These are phyloP conservation scores for Zygoascus sp. DNA, from an alignment of 1,139 yeast species.

Conservation along the genomic window DNA sequence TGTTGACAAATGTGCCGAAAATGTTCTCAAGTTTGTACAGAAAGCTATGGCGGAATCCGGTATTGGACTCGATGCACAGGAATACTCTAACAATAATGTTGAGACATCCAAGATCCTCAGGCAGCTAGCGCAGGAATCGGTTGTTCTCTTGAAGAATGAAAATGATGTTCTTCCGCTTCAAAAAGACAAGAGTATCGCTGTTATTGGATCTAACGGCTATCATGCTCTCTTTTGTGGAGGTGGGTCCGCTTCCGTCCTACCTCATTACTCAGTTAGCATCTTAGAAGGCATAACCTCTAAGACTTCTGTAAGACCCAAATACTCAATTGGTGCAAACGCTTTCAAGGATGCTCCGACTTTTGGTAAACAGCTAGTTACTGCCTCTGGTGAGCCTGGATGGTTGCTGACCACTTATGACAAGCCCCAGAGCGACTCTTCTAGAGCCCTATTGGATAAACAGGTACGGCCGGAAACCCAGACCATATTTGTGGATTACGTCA, in stretches of 20 bases:
- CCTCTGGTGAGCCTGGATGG: conserved; percentile 42
- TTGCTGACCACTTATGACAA: conserved; percentile 40
- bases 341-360: conserved; percentile 38
- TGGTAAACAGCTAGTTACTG: conserved; percentile 28
- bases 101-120: conserved; percentile 46
- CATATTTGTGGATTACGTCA: conserved; percentile 47
- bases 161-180: conserved; percentile 41
- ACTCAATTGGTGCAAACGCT: conserved; percentile 38
- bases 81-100: conserved; percentile 41
- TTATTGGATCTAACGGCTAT: conserved; percentile 51
- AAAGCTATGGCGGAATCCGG: conserved; percentile 40
- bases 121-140: conserved; percentile 46
- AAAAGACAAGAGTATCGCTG: conserved; percentile 40
- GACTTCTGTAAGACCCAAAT: conserved; percentile 31
- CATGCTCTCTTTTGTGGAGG: conserved; percentile 46
- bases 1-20: conserved; percentile 44
- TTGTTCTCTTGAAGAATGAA: conserved; percentile 52
- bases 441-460: conserved; percentile 39
- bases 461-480: conserved; percentile 37
- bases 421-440: conserved; percentile 36
- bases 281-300: conserved; percentile 41
- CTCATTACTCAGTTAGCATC: conserved; percentile 46
- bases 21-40: conserved; percentile 46
- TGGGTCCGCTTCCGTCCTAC: conserved; percentile 48
- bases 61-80: conserved; percentile 42